Evolutionary conservation across 164 flowering plant genomes (phyloP), one percentile per base, ranked within the genome.

Genomic region (Platanus orientalis): DNA sequence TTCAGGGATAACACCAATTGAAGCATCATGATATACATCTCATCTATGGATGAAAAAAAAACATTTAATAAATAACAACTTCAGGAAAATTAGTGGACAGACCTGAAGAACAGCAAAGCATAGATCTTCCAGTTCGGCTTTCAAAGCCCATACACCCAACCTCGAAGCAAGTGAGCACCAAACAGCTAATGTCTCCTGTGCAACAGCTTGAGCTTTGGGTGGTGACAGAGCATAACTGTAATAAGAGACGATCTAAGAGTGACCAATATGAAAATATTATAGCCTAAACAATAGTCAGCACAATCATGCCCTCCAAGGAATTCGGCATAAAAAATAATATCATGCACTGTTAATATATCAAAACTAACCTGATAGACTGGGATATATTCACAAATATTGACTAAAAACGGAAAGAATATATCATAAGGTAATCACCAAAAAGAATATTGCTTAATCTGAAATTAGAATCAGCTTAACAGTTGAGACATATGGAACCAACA

Each of bases 121-220:
- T 16, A 92, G 71, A 80, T 92, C 98, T 82, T 92, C 98, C 64
- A 92, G 73, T 71, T 92, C 98, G 65, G 98, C 89, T 80, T 92
- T 92, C 63, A 92, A 68, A 63, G 98, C 96, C 98, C 98, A 92
- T 25, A 92, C 73, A 50, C 96, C 98, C 80, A 92, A 75, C 78
- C 95, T 83, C 12, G 98, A 92, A 73, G 98, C 98, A 70, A 92
- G 92, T 40, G 98, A 92, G 68, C 98, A 92, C 98, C 98, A 92
- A 66, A 89, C 80, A 68, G 83, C 80, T 63, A 92, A 73, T 53
- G 98, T 88, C 81, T 92, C 98, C 71, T 89, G 80, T 40, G 98
- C 96, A 62, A 92, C 91, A 75, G 96, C 96, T 79, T 81, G 81
- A 76, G 98, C 96, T 83, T 92, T 92, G 42, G 78, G 69, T 16